Conservation (phyloP, 257 asterid species). For the Fraxinus americana region DNA sequence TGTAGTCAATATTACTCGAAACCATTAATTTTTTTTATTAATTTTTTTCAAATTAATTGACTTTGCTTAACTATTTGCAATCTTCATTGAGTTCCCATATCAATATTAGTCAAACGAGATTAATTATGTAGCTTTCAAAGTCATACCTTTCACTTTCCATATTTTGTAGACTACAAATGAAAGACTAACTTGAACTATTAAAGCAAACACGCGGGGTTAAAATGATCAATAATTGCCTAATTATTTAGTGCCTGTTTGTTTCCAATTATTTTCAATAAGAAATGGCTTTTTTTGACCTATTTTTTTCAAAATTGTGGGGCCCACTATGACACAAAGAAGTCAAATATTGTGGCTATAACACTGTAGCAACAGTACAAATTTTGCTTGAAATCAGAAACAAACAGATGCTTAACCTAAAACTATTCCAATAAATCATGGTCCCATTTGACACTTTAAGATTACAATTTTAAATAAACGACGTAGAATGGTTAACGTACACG, state of each 20-base stretch:
- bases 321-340: too few species aligned
- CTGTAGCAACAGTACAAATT: too few species aligned
- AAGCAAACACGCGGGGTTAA: neutral
- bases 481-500: neutral
- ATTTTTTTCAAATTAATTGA: neutral
- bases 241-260: too few species aligned
- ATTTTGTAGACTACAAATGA: constrained; percentile 26
- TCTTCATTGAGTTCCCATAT: neutral
- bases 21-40: too few species aligned
- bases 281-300: too few species aligned
- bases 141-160: constrained; percentile 1
- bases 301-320: too few species aligned
- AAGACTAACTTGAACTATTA: constrained; percentile 20
- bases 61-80: neutral
- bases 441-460: neutral
- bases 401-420: neutral
- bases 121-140: neutral
- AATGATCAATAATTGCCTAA: neutral
- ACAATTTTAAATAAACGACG: too few species aligned
- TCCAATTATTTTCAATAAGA: too few species aligned
- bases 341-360: too few species aligned
- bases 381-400: too few species aligned
- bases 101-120: neutral
- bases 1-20: neutral
- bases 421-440: neutral